Evolutionary conservation across 2,329 filamentous ascomycete genomes (phyloP).

Genomic region (Colletotrichum truncatum): DNA sequence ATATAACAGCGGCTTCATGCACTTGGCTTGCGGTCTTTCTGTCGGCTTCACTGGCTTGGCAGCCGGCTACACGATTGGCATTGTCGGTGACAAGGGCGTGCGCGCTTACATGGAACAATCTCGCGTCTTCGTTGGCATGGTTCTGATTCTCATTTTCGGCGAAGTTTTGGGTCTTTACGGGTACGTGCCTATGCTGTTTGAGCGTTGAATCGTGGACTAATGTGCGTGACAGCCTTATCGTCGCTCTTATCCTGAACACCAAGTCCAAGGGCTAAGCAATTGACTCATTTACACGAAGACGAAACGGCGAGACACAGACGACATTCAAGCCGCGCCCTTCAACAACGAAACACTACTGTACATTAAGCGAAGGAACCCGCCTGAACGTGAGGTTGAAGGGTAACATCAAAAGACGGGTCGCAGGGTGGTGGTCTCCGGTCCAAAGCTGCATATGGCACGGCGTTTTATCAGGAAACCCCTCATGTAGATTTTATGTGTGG

Average conservation of each 20-base stretch:
- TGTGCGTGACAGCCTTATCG: slow-evolving; percentile 74
- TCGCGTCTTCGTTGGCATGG: slow-evolving; percentile 97
- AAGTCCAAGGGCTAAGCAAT: slow-evolving; percentile 71
- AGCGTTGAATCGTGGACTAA: background rate
- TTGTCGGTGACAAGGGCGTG: slow-evolving; percentile 94
- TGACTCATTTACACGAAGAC: background rate
- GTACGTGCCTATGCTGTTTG: slow-evolving; percentile 59
- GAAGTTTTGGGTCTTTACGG: slow-evolving; percentile 97
- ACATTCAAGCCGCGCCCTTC: slow-evolving; percentile 15
- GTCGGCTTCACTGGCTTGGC: slow-evolving; percentile 93
- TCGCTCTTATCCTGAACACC: slow-evolving; percentile 92
- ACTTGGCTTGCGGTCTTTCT: slow-evolving; percentile 88
- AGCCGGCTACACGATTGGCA: slow-evolving; percentile 94
- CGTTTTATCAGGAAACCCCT: slow-evolving; percentile 41
- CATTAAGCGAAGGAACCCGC: slow-evolving; percentile 24
- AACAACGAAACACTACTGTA: slow-evolving; percentile 24
- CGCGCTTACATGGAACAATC: slow-evolving; percentile 97
- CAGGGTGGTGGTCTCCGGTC: slow-evolving; percentile 26
- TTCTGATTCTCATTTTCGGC: slow-evolving; percentile 97
- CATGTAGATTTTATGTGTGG: slow-evolving; percentile 45
- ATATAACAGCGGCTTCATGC: slow-evolving; percentile 81
- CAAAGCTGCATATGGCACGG: slow-evolving; percentile 45
- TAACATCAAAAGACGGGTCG: slow-evolving; percentile 27
- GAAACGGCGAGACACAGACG: background rate
- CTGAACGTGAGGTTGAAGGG: slow-evolving; percentile 14